A percentile compares a stretch with the other conserved stretches of the same genome.
Conservation (phyloP, 2,329 filamentous ascomycete genomes). For the Zasmidium citrigriseum region DNA sequence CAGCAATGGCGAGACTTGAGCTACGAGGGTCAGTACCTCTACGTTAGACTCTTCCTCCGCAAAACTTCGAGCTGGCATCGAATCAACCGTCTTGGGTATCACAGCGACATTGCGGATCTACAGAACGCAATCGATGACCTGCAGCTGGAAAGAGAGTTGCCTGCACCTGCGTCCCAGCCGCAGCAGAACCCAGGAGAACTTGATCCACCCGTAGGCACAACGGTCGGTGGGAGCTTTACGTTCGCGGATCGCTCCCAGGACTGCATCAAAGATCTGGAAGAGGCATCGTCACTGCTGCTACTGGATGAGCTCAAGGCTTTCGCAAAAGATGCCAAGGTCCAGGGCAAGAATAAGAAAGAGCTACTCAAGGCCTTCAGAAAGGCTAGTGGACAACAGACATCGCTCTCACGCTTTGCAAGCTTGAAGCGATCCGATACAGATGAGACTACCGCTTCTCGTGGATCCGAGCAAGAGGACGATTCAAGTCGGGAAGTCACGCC, state of each 20-base stretch:
- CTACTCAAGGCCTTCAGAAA: slow-evolving; percentile 72
- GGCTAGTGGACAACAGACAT: slow-evolving; percentile 72
- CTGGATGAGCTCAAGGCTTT: slow-evolving; percentile 84
- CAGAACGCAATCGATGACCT: slow-evolving; percentile 65
- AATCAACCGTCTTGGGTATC: slow-evolving; percentile 73
- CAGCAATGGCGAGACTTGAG: slow-evolving; percentile 68
- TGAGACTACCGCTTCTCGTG: slow-evolving; percentile 53
- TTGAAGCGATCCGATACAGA: slow-evolving; percentile 65
- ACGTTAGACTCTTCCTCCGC: slow-evolving; percentile 87
- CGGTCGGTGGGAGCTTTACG: slow-evolving; percentile 61
- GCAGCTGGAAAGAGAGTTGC: slow-evolving; percentile 60
- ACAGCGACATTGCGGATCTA: slow-evolving; percentile 78
- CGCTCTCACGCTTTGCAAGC: slow-evolving; percentile 66
- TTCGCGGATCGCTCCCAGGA: slow-evolving; percentile 81
- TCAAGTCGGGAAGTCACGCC: slow-evolving; percentile 41
- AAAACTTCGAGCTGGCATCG: slow-evolving; percentile 94
- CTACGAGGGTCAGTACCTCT: slow-evolving; percentile 92
- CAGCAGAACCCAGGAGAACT: slow-evolving; percentile 51
- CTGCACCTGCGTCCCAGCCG: slow-evolving; percentile 41
- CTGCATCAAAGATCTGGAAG: slow-evolving; percentile 74
- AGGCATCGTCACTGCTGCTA: slow-evolving; percentile 78
- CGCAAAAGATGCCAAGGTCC: slow-evolving; percentile 82
- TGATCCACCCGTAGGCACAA: slow-evolving; percentile 48
- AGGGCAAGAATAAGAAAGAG: slow-evolving; percentile 85
- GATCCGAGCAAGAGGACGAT: slow-evolving; percentile 33